Evolutionary conservation across 2,329 filamentous ascomycete genomes (phyloP).

Genomic region (Sclerotinia sclerotiorum): DNA sequence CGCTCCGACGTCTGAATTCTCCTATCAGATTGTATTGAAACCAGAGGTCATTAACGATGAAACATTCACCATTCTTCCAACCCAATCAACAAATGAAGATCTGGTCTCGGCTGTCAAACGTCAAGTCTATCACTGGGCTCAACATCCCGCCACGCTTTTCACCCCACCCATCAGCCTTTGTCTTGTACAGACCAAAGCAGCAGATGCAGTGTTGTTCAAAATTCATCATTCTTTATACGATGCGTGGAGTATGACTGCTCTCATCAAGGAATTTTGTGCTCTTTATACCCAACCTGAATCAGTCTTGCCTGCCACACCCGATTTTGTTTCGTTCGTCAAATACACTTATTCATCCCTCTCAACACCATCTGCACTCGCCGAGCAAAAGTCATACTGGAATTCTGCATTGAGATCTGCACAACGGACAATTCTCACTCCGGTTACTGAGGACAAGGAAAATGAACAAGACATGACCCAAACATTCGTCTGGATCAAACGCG

Average conservation of each 20-base stretch:
- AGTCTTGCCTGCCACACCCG: neutral
- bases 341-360: neutral
- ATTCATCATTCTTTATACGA: slow-evolving; percentile 15
- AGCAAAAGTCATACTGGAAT: neutral
- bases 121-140: neutral
- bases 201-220: slow-evolving; percentile 7
- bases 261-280: neutral
- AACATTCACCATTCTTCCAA: neutral
- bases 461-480: neutral
- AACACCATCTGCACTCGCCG: neutral
- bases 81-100: neutral
- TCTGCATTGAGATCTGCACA: neutral
- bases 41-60: slow-evolving; percentile 1
- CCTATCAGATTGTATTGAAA: slow-evolving; percentile 5
- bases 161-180: slow-evolving; percentile 11
- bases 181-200: neutral
- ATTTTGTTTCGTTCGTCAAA: neutral
- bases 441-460: too few species aligned
- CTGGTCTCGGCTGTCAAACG: neutral
- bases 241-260: slow-evolving; percentile 12
- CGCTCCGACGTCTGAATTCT: neutral
- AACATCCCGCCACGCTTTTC: slow-evolving; percentile 9
- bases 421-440: neutral
- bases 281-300: neutral
- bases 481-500: neutral